Percentiles rank a stretch among this genome's conserved stretches.
These are phyloP conservation scores for Dispira simplex DNA, from an alignment of 192 early-diverging fungal genomes.

Conservation along the genomic window DNA sequence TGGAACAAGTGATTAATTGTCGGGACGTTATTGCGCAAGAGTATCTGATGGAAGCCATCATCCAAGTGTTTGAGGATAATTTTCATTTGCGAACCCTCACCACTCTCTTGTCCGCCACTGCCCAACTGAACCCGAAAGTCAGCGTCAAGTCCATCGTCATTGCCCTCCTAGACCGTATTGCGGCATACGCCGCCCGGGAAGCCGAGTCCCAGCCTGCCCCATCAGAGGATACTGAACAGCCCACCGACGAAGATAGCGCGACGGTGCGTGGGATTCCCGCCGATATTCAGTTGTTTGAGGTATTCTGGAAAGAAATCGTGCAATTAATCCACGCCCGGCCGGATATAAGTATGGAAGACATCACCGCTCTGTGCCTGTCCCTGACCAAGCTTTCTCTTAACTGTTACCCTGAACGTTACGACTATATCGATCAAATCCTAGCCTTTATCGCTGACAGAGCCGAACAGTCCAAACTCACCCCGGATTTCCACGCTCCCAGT, in stretches of 20 bases:
- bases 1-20: constrained; percentile 95
- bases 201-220: constrained; percentile 34
- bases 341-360: constrained; percentile 83
- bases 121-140: constrained; percentile 79
- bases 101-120: constrained; percentile 77
- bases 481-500: constrained; percentile 50
- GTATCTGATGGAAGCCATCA: constrained; percentile 98
- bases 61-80: constrained; percentile 96
- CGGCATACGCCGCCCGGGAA: constrained; percentile 75
- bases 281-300: constrained; percentile 62
- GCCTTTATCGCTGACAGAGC: constrained; percentile 75
- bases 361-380: constrained; percentile 78
- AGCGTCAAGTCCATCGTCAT: constrained; percentile 97
- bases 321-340: constrained; percentile 82
- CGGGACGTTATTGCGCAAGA: constrained; percentile 97
- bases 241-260: constrained; percentile 5
- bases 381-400: constrained; percentile 82
- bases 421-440: constrained; percentile 82
- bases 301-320: constrained; percentile 94
- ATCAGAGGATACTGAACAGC: constrained; percentile 12
- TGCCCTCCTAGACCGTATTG: constrained; percentile 83
- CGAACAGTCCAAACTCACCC: constrained; percentile 35
- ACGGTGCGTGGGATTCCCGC: constrained; percentile 11
- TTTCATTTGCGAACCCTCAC: constrained; percentile 89
- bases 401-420: constrained; percentile 76